Percentiles rank a stretch among this genome's conserved stretches.
Evolutionary conservation across 192 early-diverging fungal genomes (phyloP).

Genomic region (Backusella circina): DNA sequence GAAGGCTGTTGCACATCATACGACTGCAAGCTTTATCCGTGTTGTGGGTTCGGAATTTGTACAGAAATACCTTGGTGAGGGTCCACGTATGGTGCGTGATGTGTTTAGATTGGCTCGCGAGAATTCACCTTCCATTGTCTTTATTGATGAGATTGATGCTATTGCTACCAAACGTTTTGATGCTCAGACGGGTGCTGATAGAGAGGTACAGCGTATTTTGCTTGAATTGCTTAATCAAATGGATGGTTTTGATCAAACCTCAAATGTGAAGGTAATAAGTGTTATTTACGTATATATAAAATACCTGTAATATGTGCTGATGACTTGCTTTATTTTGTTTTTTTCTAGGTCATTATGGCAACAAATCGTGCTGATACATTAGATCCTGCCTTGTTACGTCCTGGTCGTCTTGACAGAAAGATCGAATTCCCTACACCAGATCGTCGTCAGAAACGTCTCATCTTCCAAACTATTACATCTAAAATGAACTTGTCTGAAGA

Average conservation of each 20-base stretch:
- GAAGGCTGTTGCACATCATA: conserved; percentile 98
- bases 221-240: conserved; percentile 98
- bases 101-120: conserved; percentile 95
- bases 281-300: no score
- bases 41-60: conserved; percentile 98
- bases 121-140: conserved; percentile 96
- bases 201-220: conserved; percentile 97
- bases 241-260: conserved; percentile 98
- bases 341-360: conserved; percentile 90
- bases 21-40: conserved; percentile 93
- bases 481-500: conserved; percentile 98
- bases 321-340: neutral
- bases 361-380: conserved; percentile 97
- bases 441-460: conserved; percentile 93
- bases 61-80: conserved; percentile 98
- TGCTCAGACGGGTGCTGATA: conserved; percentile 96
- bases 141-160: conserved; percentile 99
- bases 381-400: conserved; percentile 95
- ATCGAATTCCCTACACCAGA: conserved; percentile 99
- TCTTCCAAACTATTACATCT: conserved; percentile 92
- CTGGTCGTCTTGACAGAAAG: conserved; percentile 95
- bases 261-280: conserved; percentile 83
- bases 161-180: conserved; percentile 98
- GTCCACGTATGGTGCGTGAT: conserved; percentile 96
- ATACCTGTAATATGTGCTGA: neutral